Evolutionary conservation across 2,329 filamentous ascomycete genomes (phyloP).

Genomic region (Talaromyces piceae): DNA sequence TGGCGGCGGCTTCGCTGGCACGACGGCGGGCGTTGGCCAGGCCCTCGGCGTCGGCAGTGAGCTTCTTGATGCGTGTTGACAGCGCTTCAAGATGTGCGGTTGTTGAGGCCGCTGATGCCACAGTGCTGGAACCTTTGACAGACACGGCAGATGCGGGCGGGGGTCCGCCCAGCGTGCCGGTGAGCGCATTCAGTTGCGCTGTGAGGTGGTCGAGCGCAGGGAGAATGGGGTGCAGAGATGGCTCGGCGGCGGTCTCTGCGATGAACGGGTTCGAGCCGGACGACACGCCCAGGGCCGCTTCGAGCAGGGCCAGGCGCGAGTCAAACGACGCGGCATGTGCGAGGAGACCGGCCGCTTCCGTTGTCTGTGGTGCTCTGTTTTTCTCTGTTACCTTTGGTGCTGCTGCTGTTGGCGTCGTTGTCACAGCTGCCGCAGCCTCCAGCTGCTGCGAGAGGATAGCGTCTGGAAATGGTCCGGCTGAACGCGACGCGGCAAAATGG

Average conservation of each 20-base stretch:
- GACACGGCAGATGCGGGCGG: conserved; percentile 22
- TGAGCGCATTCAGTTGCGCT: conserved; percentile 69
- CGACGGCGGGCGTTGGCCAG: conserved; percentile 37
- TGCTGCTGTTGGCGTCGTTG: conserved; percentile 3
- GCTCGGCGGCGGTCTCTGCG: conserved; percentile 42
- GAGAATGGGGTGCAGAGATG: conserved; percentile 57
- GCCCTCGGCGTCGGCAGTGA: conserved; percentile 39
- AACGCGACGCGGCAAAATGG: conserved; percentile 16
- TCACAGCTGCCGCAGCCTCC: conserved; percentile 7
- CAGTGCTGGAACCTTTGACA: conserved; percentile 12
- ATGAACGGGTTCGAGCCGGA: conserved; percentile 55
- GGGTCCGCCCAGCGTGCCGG: conserved; percentile 36
- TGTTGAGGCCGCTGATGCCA: conserved; percentile 19
- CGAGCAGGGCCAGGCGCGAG: conserved; percentile 66
- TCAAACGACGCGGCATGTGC: conserved; percentile 85
- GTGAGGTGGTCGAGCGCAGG: conserved; percentile 75
- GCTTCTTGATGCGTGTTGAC: conserved; percentile 35
- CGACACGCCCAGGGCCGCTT: conserved; percentile 72
- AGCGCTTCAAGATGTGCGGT: conserved; percentile 39
- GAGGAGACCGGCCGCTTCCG: conserved; percentile 46
- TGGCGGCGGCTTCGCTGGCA: conserved; percentile 34
- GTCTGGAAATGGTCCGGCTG: conserved; percentile 19
- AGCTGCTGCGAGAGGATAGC: conserved; percentile 29
- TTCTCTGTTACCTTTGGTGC: conserved; percentile 4
- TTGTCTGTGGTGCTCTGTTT: background rate